Evolutionary conservation across 2,329 filamentous ascomycete species (phyloP), one percentile per base, ranked within the genome.

Genomic region (Ophiostoma pallidulum): DNA sequence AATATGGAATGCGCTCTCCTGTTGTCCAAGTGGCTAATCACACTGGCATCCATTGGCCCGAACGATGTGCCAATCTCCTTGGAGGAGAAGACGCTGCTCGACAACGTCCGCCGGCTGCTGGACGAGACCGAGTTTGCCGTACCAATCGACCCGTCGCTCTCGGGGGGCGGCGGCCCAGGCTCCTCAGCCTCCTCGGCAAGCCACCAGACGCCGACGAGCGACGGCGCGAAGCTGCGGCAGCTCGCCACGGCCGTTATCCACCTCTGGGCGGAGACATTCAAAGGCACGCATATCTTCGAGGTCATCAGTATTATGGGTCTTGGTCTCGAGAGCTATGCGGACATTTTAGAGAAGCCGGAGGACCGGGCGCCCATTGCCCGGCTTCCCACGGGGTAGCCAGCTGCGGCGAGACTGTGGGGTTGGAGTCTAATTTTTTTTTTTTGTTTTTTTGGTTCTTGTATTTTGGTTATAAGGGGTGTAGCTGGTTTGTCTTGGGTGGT

Each of bases 111-210:
- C 14, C 69, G 72, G 20, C 77, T 80, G 69, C 64, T 81, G 10
- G 74, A 79, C 54, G 77, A 81, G 60, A 80, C 77, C 0, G 76
- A 80, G 54, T 80, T 79, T 53, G 75, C 76, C 7, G 74, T 79
- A 4, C 74, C 76, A 2, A 71, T 78, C 37, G 76, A 80, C 42
- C 73, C 75, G 3, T 76, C 74, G 3, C 63, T 78, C 18, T 41
- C 45, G 3, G 37, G 45, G 38, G 9, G n/a, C 16, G 38, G 37
- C 24, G n/a, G n/a, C 19, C 44, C 9, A 12, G 37, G n/a, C n/a
- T n/a, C n/a, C 12, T 28, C 44, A 31, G 6, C 20, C 10, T 29
- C 45, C 18, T 26, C 43, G 19, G 14, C 44, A 12, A 32, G 59
- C 67, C 40, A 14, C 54, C 53, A 66, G 55, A 4, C 68, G 35